phyloP scores from a whole-genome alignment of 1,284 basidiomycete genomes.

The Kalmanozyma brasiliensis region DNA sequence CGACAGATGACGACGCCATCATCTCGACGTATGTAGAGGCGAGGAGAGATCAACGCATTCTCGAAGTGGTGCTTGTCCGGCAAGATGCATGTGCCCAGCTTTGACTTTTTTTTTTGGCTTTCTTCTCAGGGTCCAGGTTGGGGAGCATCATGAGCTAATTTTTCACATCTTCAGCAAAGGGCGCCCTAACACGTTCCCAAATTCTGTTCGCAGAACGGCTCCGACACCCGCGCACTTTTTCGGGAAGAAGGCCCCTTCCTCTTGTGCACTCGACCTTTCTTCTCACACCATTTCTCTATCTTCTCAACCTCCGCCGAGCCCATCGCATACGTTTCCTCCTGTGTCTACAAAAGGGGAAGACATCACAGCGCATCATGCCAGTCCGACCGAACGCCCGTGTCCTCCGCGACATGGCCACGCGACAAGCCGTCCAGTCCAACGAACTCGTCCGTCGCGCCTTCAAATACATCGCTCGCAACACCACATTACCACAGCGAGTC shows the following conservation, averaged over 20 bases:
- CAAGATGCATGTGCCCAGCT: neutral
- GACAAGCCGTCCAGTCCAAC: conserved; percentile 65
- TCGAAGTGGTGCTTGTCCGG: too few relatives aligned
- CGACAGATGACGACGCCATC: neutral
- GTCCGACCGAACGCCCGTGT: conserved; percentile 57
- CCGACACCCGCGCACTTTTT: conserved; percentile 7
- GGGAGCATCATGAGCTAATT: too few relatives aligned
- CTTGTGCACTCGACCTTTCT: neutral
- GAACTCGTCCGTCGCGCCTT: conserved; percentile 65
- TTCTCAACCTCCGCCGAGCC: too few relatives aligned
- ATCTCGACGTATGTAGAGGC: neutral
- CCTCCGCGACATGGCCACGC: conserved; percentile 64
- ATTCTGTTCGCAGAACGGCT: conserved; percentile 5
- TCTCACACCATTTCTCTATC: too few relatives aligned
- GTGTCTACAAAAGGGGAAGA: too few relatives aligned
- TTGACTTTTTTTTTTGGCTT: too few relatives aligned
- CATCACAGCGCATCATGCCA: conserved; percentile 37
- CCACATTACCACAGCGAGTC: conserved; percentile 72
- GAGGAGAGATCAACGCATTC: too few relatives aligned
- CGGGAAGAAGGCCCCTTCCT: conserved; percentile 5
- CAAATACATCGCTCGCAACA: conserved; percentile 67
- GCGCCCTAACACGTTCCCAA: too few relatives aligned
- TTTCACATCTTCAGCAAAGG: too few relatives aligned
- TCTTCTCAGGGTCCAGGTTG: conserved; percentile 3
- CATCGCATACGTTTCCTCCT: too few relatives aligned